Conservation (phyloP, 106 monocot species). For the Allium cepa region DNA sequence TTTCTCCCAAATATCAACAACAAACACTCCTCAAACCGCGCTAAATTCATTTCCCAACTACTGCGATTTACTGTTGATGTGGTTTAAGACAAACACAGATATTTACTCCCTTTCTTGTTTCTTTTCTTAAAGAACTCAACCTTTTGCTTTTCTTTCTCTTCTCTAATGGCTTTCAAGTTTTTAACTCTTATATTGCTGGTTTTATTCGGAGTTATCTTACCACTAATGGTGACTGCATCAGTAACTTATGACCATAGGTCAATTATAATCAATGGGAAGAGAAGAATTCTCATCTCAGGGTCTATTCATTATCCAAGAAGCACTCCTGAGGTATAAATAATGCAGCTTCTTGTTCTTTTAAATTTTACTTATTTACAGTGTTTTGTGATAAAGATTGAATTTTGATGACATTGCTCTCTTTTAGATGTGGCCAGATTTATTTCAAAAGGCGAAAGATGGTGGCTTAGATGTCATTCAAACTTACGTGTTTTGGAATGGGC, state of each 20-base stretch:
- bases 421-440: conserved; percentile 89
- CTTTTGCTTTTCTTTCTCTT: too few relatives aligned
- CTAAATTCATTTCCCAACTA: too few relatives aligned
- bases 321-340: conserved; percentile 35
- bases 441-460: conserved; percentile 87
- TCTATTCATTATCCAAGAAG: conserved; percentile 73
- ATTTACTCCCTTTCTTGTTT: too few relatives aligned
- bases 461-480: conserved; percentile 82
- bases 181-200: conserved; percentile 3
- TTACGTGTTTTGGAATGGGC: conserved; percentile 90
- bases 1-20: too few relatives aligned
- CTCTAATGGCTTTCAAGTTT: too few relatives aligned
- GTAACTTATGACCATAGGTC: conserved; percentile 48
- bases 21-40: too few relatives aligned
- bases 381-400: neutral
- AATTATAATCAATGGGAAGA: conserved; percentile 40
- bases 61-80: too few relatives aligned
- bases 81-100: too few relatives aligned
- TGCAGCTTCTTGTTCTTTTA: neutral
- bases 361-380: neutral
- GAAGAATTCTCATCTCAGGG: conserved; percentile 62
- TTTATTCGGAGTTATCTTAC: neutral
- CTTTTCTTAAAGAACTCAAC: too few relatives aligned
- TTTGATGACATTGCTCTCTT: conserved; percentile 1
- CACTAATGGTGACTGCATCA: conserved; percentile 10